A percentile compares a stretch with the other conserved stretches of the same genome.
Conservation (phyloP, 345 rosid genomes). For the Salix koriyanagi region DNA sequence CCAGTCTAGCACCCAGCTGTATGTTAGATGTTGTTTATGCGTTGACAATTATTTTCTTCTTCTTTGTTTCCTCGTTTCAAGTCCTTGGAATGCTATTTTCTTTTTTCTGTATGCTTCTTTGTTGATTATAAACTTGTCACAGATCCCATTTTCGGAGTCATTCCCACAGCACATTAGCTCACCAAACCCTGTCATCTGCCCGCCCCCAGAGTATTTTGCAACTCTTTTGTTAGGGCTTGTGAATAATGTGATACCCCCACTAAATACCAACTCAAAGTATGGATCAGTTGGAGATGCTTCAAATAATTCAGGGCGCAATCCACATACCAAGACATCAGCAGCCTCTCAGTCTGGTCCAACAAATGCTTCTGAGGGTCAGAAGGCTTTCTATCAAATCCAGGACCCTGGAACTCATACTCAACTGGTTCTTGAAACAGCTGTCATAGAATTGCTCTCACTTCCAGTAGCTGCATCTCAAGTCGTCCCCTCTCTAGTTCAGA, state of each 20-base stretch:
- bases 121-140: slow-evolving; percentile 24
- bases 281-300: slow-evolving; percentile 59
- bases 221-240: slow-evolving; percentile 79
- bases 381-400: slow-evolving; percentile 92
- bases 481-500: slow-evolving; percentile 80
- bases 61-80: neutral
- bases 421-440: slow-evolving; percentile 90
- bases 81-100: slow-evolving; percentile 1
- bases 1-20: no score
- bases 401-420: slow-evolving; percentile 97
- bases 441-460: slow-evolving; percentile 91
- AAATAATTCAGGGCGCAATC: slow-evolving; percentile 51
- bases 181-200: slow-evolving; percentile 62
- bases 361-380: slow-evolving; percentile 69
- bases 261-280: slow-evolving; percentile 62
- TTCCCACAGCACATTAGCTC: slow-evolving; percentile 79
- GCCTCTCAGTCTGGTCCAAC: slow-evolving; percentile 70
- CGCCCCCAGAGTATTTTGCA: slow-evolving; percentile 90
- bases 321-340: slow-evolving; percentile 59
- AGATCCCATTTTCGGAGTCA: slow-evolving; percentile 94
- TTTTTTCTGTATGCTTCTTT: neutral
- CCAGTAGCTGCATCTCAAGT: slow-evolving; percentile 84
- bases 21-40: no score
- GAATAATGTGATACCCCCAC: slow-evolving; percentile 88
- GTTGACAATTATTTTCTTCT: neutral